phyloP scores from a whole-genome alignment of 139 green algal species.

The Gonium pectorale region DNA sequence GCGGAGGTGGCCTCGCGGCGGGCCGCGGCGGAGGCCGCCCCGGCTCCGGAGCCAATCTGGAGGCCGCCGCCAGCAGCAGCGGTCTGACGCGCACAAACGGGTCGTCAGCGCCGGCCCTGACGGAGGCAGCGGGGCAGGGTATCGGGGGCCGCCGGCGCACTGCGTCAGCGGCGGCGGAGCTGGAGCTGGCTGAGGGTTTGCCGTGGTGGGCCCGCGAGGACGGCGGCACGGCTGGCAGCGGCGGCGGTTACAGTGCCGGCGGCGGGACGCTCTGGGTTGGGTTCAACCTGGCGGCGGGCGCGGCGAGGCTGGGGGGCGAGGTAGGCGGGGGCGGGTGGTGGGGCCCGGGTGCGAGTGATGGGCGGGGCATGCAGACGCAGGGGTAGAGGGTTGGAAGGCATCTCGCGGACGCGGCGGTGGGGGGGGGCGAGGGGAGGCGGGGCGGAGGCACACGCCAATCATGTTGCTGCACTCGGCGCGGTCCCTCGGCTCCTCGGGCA shows the following conservation, averaged over 20 bases:
- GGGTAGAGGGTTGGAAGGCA: background rate
- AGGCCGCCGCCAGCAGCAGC: background rate
- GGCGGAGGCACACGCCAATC: too few relatives aligned
- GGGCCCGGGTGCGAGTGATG: background rate
- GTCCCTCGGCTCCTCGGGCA: too few relatives aligned
- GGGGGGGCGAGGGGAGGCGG: too few relatives aligned
- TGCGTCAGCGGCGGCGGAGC: background rate
- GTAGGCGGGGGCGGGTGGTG: background rate
- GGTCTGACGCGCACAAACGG: background rate
- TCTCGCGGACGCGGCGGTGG: too few relatives aligned
- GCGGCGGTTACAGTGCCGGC: background rate
- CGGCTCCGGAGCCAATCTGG: background rate
- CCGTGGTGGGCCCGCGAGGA: conserved; percentile 17
- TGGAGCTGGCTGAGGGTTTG: background rate
- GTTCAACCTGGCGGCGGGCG: background rate
- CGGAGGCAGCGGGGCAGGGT: background rate
- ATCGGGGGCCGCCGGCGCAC: background rate
- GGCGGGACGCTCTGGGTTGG: conserved; percentile 10
- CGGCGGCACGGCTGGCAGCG: background rate
- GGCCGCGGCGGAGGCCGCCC: background rate
- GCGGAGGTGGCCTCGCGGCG: background rate
- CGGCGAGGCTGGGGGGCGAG: background rate
- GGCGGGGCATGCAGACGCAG: too few relatives aligned
- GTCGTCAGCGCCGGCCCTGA: background rate
- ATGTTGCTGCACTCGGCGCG: too few relatives aligned